A percentile compares a stretch with the other conserved stretches of the same genome.
phyloP scores from a whole-genome alignment of 805 yeast genomes.

The Kluyveromyces starmeri region DNA sequence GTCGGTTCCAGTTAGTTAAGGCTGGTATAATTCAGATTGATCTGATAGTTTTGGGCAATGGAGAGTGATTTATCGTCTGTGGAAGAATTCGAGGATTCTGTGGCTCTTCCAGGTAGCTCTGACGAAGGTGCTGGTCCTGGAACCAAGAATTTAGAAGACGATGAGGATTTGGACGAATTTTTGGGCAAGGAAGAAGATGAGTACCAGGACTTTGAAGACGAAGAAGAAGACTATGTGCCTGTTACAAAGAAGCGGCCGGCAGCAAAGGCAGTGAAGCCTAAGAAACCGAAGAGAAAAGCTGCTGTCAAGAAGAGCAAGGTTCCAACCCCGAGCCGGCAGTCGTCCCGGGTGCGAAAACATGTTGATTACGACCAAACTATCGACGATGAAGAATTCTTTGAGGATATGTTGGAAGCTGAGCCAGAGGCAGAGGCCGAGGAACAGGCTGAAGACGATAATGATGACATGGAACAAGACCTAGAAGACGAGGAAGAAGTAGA shows the following conservation, averaged over 20 bases:
- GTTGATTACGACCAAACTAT: conserved; percentile 3
- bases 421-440: conserved; percentile 8
- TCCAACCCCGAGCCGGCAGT: background rate
- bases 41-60: conserved; percentile 6
- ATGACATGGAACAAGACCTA: conserved; percentile 8
- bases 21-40: no score
- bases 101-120: conserved; percentile 10
- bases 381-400: conserved; percentile 4
- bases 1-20: no score
- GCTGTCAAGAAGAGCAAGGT: background rate
- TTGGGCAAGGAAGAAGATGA: conserved; percentile 13
- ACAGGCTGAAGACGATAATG: conserved; percentile 6
- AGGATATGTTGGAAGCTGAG: no score
- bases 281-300: conserved; percentile 1
- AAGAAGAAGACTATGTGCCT: conserved; percentile 10
- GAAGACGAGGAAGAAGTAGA: conserved; percentile 7
- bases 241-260: conserved; percentile 9
- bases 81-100: conserved; percentile 11
- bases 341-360: conserved; percentile 2
- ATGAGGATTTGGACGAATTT: conserved; percentile 10
- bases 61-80: conserved; percentile 15
- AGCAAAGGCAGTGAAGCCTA: background rate
- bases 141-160: conserved; percentile 10
- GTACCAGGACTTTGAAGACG: conserved; percentile 15
- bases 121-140: conserved; percentile 9